Base-by-base conservation (phyloP, 1,284 basidiomycete genomes). In the Ceratobasidium sp. region DNA sequence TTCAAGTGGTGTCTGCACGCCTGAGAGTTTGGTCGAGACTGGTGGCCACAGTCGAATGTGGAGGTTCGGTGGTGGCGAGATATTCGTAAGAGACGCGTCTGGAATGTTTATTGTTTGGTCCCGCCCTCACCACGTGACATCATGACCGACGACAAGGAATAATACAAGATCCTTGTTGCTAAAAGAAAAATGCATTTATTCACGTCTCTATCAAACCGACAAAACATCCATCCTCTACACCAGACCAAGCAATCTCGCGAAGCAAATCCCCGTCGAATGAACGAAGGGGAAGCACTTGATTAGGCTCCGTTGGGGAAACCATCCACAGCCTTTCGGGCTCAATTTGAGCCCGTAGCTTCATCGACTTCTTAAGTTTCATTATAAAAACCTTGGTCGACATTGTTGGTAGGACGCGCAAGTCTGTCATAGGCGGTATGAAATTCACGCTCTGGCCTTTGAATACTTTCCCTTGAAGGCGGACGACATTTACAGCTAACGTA, bases 241-340 rank as follows among this genome's bases (percentile, higher is more conserved):
- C 92, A 79, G 89, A 86, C 90, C 92, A 92, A 69, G 84, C 86
- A 62, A 93, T 80, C 75, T 89, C 86, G 68, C 85, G 85, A 13
- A 73, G 48, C 24, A 49, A 41, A 43, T 73, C 71, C 1, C 46
- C 37, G 16, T 73, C 71, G 29, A 73, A 73, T 22, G 22, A 19
- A 37, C 59, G 71, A 62, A 73, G 71, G 13, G 58, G 27, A 41
- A 41, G 22, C 9, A 59, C 59, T 34, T 53, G 58, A 24, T 58
- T 34, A 24, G 49, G n/a, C 7, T 53, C 48, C 53, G 34, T 19
- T 14, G 22, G 31, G 19, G 71, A 73, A 41, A 73, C 58, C 11
- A 73, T 27, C 71, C 71, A 73, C 24, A 73, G 49, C 14, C 31
- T 34, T 62, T 62, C 46, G 37, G 71, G 46, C 19, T 54, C 71